Base-by-base conservation (phyloP, 2,329 filamentous ascomycete species). In the Xylaria sp. region DNA sequence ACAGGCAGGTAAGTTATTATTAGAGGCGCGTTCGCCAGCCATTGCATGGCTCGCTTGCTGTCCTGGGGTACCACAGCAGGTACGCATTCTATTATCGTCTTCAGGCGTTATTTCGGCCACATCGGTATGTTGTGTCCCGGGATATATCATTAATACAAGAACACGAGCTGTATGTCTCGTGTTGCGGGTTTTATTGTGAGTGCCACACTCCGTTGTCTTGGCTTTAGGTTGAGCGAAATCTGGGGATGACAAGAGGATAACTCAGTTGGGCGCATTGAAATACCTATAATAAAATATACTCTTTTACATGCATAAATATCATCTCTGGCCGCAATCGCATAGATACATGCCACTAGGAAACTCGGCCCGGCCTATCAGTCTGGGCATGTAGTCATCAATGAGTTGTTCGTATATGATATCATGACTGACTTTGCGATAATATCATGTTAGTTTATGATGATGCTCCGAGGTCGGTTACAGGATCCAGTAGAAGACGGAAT, bases 81-180 rank as follows among this genome's bases (percentile, higher is more conserved):
- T 51, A 9, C 42, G 3, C 40, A 65, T 51, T 48, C 31, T 36
- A 31, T 61, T 4, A 23, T 23, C 23, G 26, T 36, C 17, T 68
- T 65, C 44, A 68, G 66, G 66, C 66, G 62, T 36, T 68, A 68
- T 65, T 58, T 68, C 66, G 66, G 66, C 44, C 26, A 36, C 57
- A 58, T 62, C 66, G 57, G 57, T 28, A 61, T 15, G 33, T 59
- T 31, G 7, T 0, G 2, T 23, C 9, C 49, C 61, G 49, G 44
- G 17, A 42, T 13, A 9, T 56, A 53, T 26, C 54, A 42, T 42
- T 11, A 36, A 28, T 57, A 28, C 23, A 63, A 42, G 33, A 33
- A 9, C 53, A 31, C 20, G 26, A 44, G 31, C 31, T 36, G 23
- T 13, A 9, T 31, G 49, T 53, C 49, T 53, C 28, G n/a, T 48